These are phyloP conservation scores for Calocera viscosa DNA, from an alignment of 768 basidiomycete genomes.

Conservation along the genomic window DNA sequence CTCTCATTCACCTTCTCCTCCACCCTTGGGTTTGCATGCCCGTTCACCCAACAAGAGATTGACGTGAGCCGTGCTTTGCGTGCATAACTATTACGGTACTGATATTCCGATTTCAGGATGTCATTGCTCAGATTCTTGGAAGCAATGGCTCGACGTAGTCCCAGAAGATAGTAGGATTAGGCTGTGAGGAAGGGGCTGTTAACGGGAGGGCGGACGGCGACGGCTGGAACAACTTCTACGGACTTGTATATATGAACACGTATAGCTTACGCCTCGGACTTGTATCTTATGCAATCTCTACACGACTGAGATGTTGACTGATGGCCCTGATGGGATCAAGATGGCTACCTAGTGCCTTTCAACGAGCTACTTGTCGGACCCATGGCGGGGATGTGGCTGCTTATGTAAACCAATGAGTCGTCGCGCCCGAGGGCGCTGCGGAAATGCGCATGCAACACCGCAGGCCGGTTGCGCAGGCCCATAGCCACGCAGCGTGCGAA, in stretches of 20 bases:
- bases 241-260: constrained; percentile 4
- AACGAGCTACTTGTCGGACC: no score
- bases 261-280: not conserved
- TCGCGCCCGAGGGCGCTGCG: no score
- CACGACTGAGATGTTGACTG: not conserved
- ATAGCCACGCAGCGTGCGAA: no score
- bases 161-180: not conserved
- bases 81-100: not conserved
- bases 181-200: not conserved
- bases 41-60: not conserved
- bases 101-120: not conserved
- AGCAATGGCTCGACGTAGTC: not conserved
- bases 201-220: not conserved
- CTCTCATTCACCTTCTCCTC: constrained; percentile 1
- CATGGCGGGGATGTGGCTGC: no score
- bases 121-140: not conserved
- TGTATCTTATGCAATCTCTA: not conserved
- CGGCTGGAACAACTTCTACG: not conserved
- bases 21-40: constrained; percentile 6
- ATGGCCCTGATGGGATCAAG: no score
- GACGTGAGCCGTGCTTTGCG: not conserved
- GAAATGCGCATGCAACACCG: no score
- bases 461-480: no score
- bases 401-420: no score
- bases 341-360: no score